Evolutionary conservation across 805 yeast species (phyloP).

Genomic region (Lipomyces oligophaga): DNA sequence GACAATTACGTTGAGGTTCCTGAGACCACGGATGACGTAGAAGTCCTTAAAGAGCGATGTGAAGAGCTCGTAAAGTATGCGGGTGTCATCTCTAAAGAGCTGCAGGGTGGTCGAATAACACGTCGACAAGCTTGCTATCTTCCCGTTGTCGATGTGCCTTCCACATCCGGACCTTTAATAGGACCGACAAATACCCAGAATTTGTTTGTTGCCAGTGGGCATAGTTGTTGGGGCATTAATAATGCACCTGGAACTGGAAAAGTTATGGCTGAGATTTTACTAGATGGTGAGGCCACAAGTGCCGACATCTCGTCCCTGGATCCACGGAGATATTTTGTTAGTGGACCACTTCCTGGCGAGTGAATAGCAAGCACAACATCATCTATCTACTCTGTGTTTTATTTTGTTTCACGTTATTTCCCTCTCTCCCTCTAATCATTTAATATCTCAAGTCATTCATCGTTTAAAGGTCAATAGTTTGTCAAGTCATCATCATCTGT

Average conservation of each 20-base stretch:
- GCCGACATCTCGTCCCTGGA: conserved; percentile 80
- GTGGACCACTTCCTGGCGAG: conserved; percentile 24
- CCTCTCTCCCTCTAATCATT: no score
- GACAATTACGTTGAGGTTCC: conserved; percentile 88
- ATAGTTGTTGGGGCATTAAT: conserved; percentile 98
- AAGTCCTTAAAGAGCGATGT: conserved; percentile 80
- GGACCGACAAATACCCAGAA: conserved; percentile 88
- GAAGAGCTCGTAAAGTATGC: conserved; percentile 81
- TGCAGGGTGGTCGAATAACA: conserved; percentile 68
- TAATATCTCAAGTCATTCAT: no score
- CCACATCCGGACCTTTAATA: conserved; percentile 86
- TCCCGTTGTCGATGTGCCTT: conserved; percentile 91
- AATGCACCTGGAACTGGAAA: conserved; percentile 98
- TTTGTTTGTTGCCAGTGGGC: conserved; percentile 82
- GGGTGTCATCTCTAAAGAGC: conserved; percentile 64
- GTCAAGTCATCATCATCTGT: no score
- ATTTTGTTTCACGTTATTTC: no score
- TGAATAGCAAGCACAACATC: no score
- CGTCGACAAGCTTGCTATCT: conserved; percentile 91
- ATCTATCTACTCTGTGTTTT: no score
- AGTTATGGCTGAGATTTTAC: conserved; percentile 75
- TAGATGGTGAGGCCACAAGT: conserved; percentile 75
- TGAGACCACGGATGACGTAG: conserved; percentile 90
- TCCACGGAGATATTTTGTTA: conserved; percentile 76
- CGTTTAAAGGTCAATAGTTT: no score